These are phyloP conservation scores for Cyclotella choctawhatcheeana DNA, from an alignment of 108 stramenopile genomes.

Conservation along the genomic window DNA sequence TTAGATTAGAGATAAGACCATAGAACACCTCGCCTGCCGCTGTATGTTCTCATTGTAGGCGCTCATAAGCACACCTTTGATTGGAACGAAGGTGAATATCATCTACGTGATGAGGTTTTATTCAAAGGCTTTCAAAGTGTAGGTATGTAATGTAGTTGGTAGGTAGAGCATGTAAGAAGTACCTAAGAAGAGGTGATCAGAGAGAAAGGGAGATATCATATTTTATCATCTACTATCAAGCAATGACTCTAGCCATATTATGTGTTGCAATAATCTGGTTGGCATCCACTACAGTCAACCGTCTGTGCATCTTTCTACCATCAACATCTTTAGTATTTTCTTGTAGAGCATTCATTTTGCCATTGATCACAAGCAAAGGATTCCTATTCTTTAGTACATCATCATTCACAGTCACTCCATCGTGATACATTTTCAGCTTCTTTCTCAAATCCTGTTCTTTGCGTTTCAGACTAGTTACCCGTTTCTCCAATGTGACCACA, in stretches of 20 bases:
- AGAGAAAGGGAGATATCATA: too few species aligned
- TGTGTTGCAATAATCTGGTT: conserved; percentile 39
- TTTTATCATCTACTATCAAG: too few species aligned
- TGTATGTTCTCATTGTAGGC: too few species aligned
- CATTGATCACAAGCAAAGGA: conserved; percentile 50
- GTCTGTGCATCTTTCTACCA: conserved; percentile 13
- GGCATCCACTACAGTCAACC: conserved; percentile 37
- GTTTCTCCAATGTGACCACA: conserved; percentile 27
- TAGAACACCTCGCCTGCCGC: too few species aligned
- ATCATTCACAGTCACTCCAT: conserved; percentile 50
- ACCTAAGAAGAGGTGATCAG: too few species aligned
- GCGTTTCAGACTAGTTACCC: conserved; percentile 19
- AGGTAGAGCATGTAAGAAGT: too few species aligned
- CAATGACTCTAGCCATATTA: conserved; percentile 15
- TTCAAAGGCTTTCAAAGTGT: too few species aligned
- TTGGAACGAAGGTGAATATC: too few species aligned
- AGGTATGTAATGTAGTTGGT: too few species aligned
- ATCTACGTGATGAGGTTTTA: too few species aligned
- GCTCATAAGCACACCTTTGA: too few species aligned
- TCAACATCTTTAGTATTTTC: not conserved
- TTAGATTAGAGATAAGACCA: too few species aligned
- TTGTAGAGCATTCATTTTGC: conserved; percentile 36
- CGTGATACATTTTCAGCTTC: conserved; percentile 38
- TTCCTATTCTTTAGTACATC: conserved; percentile 47
- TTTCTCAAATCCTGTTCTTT: conserved; percentile 31